These are phyloP conservation scores for Trichothecium sympodiale DNA, from an alignment of 2,329 filamentous ascomycete species.

Conservation along the genomic window DNA sequence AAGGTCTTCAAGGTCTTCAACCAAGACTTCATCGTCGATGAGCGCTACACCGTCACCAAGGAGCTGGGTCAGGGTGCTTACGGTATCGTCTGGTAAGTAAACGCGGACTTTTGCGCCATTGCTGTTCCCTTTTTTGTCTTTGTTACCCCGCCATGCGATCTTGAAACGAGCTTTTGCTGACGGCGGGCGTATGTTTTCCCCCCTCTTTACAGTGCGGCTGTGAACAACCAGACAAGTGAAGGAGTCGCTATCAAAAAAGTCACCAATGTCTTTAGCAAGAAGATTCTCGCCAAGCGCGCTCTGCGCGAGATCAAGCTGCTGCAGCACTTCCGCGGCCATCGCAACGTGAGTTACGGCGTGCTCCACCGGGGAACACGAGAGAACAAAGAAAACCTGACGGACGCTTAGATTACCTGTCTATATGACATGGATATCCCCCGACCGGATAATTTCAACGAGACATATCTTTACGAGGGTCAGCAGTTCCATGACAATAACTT, in stretches of 20 bases:
- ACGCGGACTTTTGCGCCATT: slow-evolving; percentile 2
- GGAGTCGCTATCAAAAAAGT: slow-evolving; percentile 99
- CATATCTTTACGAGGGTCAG: slow-evolving; percentile 94
- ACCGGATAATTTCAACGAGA: slow-evolving; percentile 97
- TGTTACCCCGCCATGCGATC: slow-evolving; percentile 10
- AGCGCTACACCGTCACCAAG: slow-evolving; percentile 97
- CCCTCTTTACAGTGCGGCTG: slow-evolving; percentile 58
- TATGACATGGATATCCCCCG: slow-evolving; percentile 99
- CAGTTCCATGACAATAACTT: slow-evolving; percentile 2
- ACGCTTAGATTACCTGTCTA: slow-evolving; percentile 78
- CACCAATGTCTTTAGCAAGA: slow-evolving; percentile 99
- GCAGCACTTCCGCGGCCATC: slow-evolving; percentile 89
- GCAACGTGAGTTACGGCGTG: slow-evolving; percentile 51
- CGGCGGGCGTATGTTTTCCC: slow-evolving; percentile 8
- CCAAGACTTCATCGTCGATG: slow-evolving; percentile 97
- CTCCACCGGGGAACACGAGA: neutral
- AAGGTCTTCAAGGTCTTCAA: slow-evolving; percentile 99
- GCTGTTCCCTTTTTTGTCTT: slow-evolving; percentile 3
- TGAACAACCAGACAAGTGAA: slow-evolving; percentile 82
- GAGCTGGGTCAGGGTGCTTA: slow-evolving; percentile 97
- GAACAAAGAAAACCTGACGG: slow-evolving; percentile 1
- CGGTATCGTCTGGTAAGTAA: slow-evolving; percentile 87
- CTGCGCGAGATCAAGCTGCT: slow-evolving; percentile 97
- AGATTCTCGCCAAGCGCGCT: slow-evolving; percentile 96
- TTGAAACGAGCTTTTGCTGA: slow-evolving; percentile 8